Evolutionary conservation across 805 yeast genomes (phyloP), one percentile per base, ranked within the genome.

Genomic region (Saturnispora dispora): DNA sequence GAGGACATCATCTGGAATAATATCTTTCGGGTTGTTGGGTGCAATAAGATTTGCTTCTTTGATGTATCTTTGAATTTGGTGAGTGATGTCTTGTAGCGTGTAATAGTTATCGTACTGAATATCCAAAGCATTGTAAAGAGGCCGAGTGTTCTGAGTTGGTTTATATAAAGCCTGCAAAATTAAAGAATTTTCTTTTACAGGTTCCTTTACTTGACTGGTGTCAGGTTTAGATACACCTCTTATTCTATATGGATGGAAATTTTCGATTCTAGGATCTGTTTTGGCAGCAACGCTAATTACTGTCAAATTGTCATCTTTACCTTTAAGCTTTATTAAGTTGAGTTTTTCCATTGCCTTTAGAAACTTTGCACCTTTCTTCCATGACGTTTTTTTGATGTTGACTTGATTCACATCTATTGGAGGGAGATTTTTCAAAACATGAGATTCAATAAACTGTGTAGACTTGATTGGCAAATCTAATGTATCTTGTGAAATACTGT

Each of bases 341-440:
- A 75, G 73, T 63, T 88, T 91, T 57, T 87, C 96, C 82, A 90
- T 88, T 6, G 85, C 82, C 62, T 88, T 91, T 50, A 91, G 68
- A 60, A 83, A 88, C 64, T 89, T 90, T 13, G 89, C 77, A 4
- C 91, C 80, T 62, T 91, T 91, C 65, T 86, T 89, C 95, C 95
- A 91, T 3, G 89, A 78, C 0, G 96, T 82, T 61, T 81, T 84
- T 65, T 89, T 90, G 53, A 85, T 76, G 57, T 77, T 82, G 39
- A 82, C 76, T 47, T 68, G 66, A 27, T 68, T 64, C 4, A 70
- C 61, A 58, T 81, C 83, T 50, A 85, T 75, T 1, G 77, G 73
- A 0, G 96, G 95, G n/a, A 91, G 66, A 65, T 88, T 87, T 47
- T 77, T 78, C 54, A 82, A 72, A 13, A 90, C 70, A 58, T 82